Conservation (phyloP, 495 filamentous ascomycete species). For the Xylaria bambusicola region DNA sequence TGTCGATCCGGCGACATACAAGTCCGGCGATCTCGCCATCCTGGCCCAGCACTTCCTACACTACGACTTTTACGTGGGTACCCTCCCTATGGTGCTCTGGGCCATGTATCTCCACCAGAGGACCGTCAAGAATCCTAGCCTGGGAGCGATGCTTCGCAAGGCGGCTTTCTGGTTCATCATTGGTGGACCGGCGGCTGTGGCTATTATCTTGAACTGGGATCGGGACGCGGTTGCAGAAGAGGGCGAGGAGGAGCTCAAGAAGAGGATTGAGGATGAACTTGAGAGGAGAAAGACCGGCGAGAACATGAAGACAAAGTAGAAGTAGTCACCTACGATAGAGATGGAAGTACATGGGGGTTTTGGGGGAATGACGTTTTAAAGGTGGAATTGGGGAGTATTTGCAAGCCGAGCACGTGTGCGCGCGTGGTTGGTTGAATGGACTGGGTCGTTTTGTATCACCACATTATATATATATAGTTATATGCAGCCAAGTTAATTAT, state of each 20-base stretch:
- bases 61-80: slow-evolving; percentile 61
- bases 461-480: no score
- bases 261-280: slow-evolving; percentile 22
- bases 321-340: neutral
- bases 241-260: slow-evolving; percentile 20
- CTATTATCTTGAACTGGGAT: slow-evolving; percentile 58
- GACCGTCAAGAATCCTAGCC: slow-evolving; percentile 31
- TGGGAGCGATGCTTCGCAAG: slow-evolving; percentile 41
- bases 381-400: no score
- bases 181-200: slow-evolving; percentile 52
- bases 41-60: slow-evolving; percentile 57
- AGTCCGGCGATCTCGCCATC: slow-evolving; percentile 45
- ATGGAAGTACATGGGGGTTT: neutral
- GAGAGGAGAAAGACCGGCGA: slow-evolving; percentile 15
- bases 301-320: neutral
- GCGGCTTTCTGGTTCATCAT: slow-evolving; percentile 44
- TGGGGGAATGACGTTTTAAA: neutral
- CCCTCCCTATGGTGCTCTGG: slow-evolving; percentile 56
- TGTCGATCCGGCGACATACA: slow-evolving; percentile 31
- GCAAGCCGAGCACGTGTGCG: no score
- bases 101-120: slow-evolving; percentile 49
- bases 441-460: no score
- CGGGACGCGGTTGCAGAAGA: slow-evolving; percentile 53
- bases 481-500: no score
- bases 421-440: no score